A percentile compares a stretch with the other conserved stretches of the same genome.
Evolutionary conservation across 768 basidiomycete species (phyloP).

Genomic region (Russula brevipes): DNA sequence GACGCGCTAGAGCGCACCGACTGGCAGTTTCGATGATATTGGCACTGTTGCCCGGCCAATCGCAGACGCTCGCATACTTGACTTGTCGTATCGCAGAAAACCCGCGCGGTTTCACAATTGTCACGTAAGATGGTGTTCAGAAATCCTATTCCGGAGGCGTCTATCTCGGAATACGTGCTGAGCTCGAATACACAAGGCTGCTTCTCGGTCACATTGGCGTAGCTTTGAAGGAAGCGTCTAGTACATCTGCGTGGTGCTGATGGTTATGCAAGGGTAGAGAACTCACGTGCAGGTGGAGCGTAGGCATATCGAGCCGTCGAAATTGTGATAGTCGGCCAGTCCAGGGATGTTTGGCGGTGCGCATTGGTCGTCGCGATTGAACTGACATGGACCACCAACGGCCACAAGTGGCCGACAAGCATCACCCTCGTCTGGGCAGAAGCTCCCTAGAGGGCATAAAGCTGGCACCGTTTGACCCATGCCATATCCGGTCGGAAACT

Average conservation of each 20-base stretch:
- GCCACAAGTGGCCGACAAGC: conserved; percentile 16
- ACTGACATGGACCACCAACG: conserved; percentile 21
- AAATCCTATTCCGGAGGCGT: conserved; percentile 7
- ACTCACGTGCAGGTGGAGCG: conserved; percentile 23
- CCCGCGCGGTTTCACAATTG: conserved; percentile 21
- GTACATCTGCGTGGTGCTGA: neutral
- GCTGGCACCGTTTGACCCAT: conserved; percentile 8
- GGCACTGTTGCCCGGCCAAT: conserved; percentile 13
- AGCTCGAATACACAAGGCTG: conserved; percentile 39
- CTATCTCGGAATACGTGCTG: conserved; percentile 32
- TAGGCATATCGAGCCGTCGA: conserved; percentile 19
- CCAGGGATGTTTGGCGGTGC: conserved; percentile 7
- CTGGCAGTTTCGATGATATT: conserved; percentile 23
- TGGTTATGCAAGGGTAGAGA: neutral
- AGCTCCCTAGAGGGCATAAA: conserved; percentile 18
- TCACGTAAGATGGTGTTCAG: conserved; percentile 22
- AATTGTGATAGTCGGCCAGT: conserved; percentile 14
- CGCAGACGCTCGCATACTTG: conserved; percentile 16
- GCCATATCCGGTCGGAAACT: conserved; percentile 20
- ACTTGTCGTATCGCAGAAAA: conserved; percentile 21
- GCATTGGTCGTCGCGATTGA: conserved; percentile 26
- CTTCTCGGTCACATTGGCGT: conserved; percentile 38
- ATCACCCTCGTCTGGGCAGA: conserved; percentile 25
- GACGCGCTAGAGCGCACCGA: conserved; percentile 5
- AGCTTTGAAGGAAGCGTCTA: conserved; percentile 27